Evolutionary conservation across 23 red algal genomes (phyloP).

Genomic region (Chondrus crispus): DNA sequence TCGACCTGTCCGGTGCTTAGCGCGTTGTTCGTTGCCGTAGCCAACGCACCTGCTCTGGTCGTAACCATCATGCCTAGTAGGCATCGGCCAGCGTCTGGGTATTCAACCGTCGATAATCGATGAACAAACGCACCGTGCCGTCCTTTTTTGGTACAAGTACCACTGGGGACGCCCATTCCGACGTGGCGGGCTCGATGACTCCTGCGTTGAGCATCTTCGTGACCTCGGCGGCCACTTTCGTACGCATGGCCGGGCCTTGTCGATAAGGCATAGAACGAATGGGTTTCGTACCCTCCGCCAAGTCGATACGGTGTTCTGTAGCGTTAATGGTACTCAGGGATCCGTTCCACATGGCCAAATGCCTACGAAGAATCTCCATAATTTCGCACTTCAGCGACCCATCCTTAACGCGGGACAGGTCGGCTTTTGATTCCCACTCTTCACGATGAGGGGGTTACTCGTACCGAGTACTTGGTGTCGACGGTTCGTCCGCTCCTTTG

Average conservation of each 20-base stretch:
- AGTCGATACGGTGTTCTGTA: neutral
- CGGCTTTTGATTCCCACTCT: neutral
- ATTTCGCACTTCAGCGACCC: neutral
- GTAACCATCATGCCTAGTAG: too few species aligned
- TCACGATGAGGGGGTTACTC: neutral
- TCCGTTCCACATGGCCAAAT: neutral
- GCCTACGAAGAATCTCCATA: neutral
- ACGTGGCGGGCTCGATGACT: neutral
- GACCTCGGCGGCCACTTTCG: neutral
- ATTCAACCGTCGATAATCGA: conserved; percentile 13
- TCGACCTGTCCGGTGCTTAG: too few species aligned
- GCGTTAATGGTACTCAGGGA: neutral
- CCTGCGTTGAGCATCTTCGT: neutral
- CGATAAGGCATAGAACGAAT: neutral
- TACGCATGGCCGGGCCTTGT: neutral
- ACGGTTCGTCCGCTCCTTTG: too few species aligned
- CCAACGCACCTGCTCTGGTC: too few species aligned
- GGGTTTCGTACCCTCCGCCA: neutral
- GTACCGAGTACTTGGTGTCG: too few species aligned
- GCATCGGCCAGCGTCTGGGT: neutral
- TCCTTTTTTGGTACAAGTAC: neutral
- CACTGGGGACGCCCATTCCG: neutral
- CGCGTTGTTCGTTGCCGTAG: too few species aligned
- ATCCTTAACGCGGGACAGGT: neutral
- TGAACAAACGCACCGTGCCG: neutral